Percentiles rank a stretch among this genome's conserved stretches.
phyloP scores from a whole-genome alignment of 306 rosid species.

The Dryas drummondii region DNA sequence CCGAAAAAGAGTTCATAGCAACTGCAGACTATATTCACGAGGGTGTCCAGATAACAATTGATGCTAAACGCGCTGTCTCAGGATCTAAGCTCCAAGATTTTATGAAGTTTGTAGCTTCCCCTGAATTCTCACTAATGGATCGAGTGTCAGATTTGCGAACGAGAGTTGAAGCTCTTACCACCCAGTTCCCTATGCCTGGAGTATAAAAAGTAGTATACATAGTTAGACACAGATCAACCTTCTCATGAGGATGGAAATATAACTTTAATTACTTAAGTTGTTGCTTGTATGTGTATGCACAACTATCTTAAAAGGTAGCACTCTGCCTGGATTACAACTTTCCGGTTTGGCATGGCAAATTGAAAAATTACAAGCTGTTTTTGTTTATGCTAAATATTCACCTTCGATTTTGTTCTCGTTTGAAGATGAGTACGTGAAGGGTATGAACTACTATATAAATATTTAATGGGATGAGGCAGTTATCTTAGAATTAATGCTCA shows the following conservation, averaged over 20 bases:
- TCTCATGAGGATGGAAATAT: not conserved
- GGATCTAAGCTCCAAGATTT: conserved; percentile 90
- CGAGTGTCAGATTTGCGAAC: conserved; percentile 53
- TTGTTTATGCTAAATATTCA: not conserved
- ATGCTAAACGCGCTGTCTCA: conserved; percentile 57
- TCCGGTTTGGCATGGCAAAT: not conserved
- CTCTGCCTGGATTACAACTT: not conserved
- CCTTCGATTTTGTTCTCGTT: conserved; percentile 1
- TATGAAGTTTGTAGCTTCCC: conserved; percentile 55
- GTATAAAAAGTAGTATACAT: conserved; percentile 31
- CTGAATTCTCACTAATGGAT: conserved; percentile 57
- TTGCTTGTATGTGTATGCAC: not conserved
- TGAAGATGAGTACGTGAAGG: not conserved
- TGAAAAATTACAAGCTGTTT: not conserved
- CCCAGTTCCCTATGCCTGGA: conserved; percentile 81
- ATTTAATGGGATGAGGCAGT: too few relatives aligned
- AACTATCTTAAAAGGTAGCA: not conserved
- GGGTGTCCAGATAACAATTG: conserved; percentile 70
- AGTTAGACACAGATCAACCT: not conserved
- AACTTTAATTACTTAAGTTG: not conserved
- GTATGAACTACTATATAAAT: too few relatives aligned
- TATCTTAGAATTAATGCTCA: too few relatives aligned
- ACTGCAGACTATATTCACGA: conserved; percentile 80
- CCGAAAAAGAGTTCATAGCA: conserved; percentile 61
- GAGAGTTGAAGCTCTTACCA: conserved; percentile 80